Evolutionary conservation across 495 filamentous ascomycete genomes (phyloP).

Genomic region (Aspergillus affinis): DNA sequence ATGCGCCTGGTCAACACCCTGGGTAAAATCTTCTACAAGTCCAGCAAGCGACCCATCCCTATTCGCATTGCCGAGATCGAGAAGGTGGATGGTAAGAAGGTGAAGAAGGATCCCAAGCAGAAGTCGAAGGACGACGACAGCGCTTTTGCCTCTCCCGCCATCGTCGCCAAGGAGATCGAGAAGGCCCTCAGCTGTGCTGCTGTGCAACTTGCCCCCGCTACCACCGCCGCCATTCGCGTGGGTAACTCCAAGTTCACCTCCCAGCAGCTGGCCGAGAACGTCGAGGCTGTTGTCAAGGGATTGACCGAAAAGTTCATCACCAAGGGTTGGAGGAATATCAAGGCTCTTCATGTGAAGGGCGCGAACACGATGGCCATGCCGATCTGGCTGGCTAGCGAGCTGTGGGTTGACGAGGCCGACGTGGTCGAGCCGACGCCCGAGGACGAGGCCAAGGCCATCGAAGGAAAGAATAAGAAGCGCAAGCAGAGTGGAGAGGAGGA

Average conservation of each 20-base stretch:
- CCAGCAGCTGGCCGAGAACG: conserved; percentile 75
- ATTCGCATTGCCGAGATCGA: conserved; percentile 66
- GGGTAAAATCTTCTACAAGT: conserved; percentile 86
- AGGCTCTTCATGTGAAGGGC: conserved; percentile 83
- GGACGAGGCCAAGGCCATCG: conserved; percentile 42
- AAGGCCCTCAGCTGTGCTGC: conserved; percentile 67
- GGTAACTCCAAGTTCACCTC: conserved; percentile 70
- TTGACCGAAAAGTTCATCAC: conserved; percentile 76
- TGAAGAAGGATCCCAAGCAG: conserved; percentile 50
- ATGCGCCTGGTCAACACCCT: conserved; percentile 72
- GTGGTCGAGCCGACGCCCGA: conserved; percentile 62
- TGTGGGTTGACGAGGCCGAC: conserved; percentile 82
- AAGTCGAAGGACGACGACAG: conserved; percentile 37
- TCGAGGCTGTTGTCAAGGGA: conserved; percentile 65
- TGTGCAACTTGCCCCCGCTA: conserved; percentile 69
- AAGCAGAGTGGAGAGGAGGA: conserved; percentile 54
- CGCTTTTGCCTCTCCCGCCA: conserved; percentile 44
- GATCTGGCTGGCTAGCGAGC: conserved; percentile 85
- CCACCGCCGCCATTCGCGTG: conserved; percentile 65
- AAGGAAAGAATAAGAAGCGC: conserved; percentile 69
- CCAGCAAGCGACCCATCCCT: conserved; percentile 82
- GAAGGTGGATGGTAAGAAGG: conserved; percentile 66
- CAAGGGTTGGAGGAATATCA: conserved; percentile 81
- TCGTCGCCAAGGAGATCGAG: conserved; percentile 69
- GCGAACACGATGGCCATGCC: conserved; percentile 82